These are phyloP conservation scores for Porodaedalea pini DNA, from an alignment of 1,284 basidiomycete genomes.

Conservation along the genomic window DNA sequence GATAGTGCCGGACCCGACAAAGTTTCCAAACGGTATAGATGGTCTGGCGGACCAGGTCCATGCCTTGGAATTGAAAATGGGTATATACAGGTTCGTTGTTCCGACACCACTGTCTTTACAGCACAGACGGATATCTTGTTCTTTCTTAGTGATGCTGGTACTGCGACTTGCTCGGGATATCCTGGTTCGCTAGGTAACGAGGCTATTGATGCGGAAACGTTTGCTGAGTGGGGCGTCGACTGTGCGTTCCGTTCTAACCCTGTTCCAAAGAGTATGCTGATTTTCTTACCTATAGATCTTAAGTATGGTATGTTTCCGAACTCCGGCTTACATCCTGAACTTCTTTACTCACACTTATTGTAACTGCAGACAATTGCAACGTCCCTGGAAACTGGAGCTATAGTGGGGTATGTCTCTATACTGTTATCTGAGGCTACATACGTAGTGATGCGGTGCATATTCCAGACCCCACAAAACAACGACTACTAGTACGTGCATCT, in stretches of 20 bases:
- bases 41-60: conserved; percentile 44
- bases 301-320: conserved; percentile 47
- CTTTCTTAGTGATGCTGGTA: too few species aligned
- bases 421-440: too few species aligned
- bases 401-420: too few species aligned
- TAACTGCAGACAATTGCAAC: too few species aligned
- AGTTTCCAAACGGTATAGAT: conserved; percentile 52
- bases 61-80: conserved; percentile 47
- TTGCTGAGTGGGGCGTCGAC: conserved; percentile 50
- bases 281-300: conserved; percentile 33
- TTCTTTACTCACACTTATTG: too few species aligned
- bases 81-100: conserved; percentile 53
- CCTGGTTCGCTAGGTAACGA: conserved; percentile 51
- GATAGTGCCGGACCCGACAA: conserved; percentile 46
- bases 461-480: too few species aligned
- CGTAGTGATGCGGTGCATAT: too few species aligned
- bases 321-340: too few species aligned
- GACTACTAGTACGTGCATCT: too few species aligned
- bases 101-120: too few species aligned
- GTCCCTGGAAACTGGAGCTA: too few species aligned
- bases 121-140: too few species aligned
- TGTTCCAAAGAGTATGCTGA: background rate
- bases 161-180: conserved; percentile 47
- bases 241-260: conserved; percentile 44
- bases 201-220: conserved; percentile 46